Evolutionary conservation across 257 asterid species (phyloP).

Genomic region (Solanum chilense): DNA sequence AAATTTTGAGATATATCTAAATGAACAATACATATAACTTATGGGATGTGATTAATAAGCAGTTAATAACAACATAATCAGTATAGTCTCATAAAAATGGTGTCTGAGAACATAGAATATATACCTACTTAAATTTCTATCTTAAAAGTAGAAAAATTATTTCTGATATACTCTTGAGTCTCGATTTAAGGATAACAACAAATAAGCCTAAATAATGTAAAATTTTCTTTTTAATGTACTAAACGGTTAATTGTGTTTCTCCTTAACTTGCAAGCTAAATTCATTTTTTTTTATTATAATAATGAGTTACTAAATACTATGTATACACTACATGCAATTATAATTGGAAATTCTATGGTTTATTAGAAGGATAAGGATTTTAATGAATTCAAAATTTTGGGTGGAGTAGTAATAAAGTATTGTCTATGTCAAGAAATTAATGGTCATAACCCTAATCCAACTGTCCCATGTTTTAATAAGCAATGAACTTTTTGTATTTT

Average conservation of each 20-base stretch:
- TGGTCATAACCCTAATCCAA: background rate
- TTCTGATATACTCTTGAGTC: background rate
- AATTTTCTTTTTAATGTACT: background rate
- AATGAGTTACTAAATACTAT: background rate
- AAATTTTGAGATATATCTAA: background rate
- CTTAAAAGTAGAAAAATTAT: accelerated
- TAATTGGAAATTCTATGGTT: background rate
- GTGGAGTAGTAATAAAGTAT: background rate
- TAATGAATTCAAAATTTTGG: background rate
- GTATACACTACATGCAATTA: background rate
- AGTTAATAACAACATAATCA: background rate
- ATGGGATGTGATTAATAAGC: background rate
- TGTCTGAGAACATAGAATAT: no score
- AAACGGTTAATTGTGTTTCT: background rate
- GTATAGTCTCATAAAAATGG: background rate
- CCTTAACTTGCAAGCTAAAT: background rate
- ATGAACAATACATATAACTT: background rate
- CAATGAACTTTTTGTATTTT: background rate
- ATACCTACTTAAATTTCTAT: accelerated
- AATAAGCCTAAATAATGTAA: background rate
- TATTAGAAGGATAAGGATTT: background rate
- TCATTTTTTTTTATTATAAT: background rate
- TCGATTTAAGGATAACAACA: background rate
- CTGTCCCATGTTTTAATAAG: background rate
- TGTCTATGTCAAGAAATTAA: background rate